phyloP scores from a whole-genome alignment of 352 stramenopile genomes.

The Globisporangium sylvaticum region DNA sequence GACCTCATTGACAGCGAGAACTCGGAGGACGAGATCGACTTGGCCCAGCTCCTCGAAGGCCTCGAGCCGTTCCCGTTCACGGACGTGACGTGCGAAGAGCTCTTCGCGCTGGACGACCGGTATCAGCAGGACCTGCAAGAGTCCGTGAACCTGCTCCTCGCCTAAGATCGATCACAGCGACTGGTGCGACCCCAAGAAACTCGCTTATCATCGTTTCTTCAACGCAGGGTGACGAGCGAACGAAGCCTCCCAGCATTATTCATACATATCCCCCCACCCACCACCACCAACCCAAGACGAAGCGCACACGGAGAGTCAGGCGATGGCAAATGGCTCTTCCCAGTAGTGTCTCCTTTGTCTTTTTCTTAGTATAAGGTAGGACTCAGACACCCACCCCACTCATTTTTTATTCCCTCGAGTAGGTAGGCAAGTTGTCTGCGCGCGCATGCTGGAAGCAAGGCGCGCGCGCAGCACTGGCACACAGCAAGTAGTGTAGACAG shows the following conservation, averaged over 20 bases:
- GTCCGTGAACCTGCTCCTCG: slow-evolving; percentile 45
- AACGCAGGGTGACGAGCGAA: slow-evolving; percentile 3
- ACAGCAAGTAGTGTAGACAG: slow-evolving; percentile 4
- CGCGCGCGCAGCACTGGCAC: neutral
- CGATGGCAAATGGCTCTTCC: slow-evolving; percentile 3
- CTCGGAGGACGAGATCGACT: slow-evolving; percentile 24
- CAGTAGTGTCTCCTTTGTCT: neutral
- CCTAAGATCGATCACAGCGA: neutral
- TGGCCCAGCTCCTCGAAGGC: slow-evolving; percentile 25
- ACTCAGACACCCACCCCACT: neutral
- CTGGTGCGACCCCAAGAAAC: neutral
- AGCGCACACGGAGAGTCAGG: neutral
- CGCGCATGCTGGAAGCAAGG: neutral
- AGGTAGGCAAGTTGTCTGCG: neutral
- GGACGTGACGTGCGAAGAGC: slow-evolving; percentile 31
- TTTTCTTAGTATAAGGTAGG: neutral
- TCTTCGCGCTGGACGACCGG: slow-evolving; percentile 36
- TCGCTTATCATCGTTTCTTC: neutral
- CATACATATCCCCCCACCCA: neutral
- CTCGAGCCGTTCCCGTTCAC: slow-evolving; percentile 56
- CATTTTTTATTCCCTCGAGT: slow-evolving; percentile 1
- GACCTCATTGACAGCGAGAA: neutral
- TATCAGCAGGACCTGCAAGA: slow-evolving; percentile 59
- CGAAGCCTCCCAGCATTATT: neutral
- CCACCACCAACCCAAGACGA: neutral